Base-by-base conservation (phyloP, 352 stramenopile genomes). In the Blastocystis sp. region DNA sequence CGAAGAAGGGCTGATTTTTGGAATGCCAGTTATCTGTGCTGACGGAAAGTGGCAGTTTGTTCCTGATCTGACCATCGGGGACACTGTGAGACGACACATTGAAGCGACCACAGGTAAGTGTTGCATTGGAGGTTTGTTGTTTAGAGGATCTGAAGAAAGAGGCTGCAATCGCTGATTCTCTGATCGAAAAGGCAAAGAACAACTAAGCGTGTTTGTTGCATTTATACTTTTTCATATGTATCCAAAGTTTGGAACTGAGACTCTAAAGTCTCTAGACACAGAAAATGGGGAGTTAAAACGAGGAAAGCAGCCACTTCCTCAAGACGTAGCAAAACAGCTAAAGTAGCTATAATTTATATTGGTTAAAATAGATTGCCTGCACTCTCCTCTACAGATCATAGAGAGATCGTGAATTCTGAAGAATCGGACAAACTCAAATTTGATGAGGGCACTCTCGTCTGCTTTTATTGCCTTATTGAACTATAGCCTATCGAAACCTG, bases 1-100 rank as follows among this genome's bases (percentile, higher is more conserved):
- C 18, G 93, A 93, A 0, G 93, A 96, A 37, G 95, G 93, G 0
- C 90, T 98, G n/a, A 95, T 98, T 73, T 98, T 94, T 91, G 96
- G 94, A 90, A 97, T 98, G 92, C 95, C 95, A 2, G 93, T 97
- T 81, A 93, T 92, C 76, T 96, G 93, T 90, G 90, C 90, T 63
- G 93, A 93, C 76, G 94, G 94, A 88, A 87, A 91, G 45, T 95
- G 94, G 90, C 91, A 95, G 73, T 90, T 95, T 37, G 92, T 96
- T 9, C 90, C 93, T 53, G 94, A 92, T 9, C 91, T 96, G 26
- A 68, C 92, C 0, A 92, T 96, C 68, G 93, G 91, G 90, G 91
- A 94, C 5, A 78, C 54, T 20, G 24, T 78, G 7, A 53, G 50
- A 45, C 20, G 56, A 45, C 43, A 56, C 30, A 78, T 78, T 34